Percentiles rank a stretch among this genome's conserved stretches.
Conservation (phyloP, 768 basidiomycete genomes). For the Pleurotus tuber-regium region DNA sequence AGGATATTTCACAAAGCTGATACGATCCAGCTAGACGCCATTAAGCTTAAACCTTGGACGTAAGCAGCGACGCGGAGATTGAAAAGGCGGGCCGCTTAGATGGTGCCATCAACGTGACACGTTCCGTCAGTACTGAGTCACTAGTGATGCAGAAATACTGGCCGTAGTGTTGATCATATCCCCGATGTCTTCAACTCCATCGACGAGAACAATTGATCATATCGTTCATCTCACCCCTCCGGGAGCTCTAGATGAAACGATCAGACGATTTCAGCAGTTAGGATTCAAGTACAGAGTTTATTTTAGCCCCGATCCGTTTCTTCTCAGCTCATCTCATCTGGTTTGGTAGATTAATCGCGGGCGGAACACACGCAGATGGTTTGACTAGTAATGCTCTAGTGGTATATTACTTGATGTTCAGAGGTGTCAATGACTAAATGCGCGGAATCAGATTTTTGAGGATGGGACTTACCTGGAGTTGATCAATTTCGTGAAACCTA, state of each 20-base stretch:
- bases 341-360: constrained; percentile 53
- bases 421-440: background rate
- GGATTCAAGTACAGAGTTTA: constrained; percentile 58
- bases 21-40: too few relatives aligned
- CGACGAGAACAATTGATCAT: constrained; percentile 50
- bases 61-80: too few relatives aligned
- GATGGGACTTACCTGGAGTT: constrained; percentile 70
- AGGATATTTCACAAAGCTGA: too few relatives aligned
- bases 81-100: too few relatives aligned
- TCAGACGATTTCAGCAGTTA: constrained; percentile 51
- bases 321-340: background rate
- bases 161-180: too few relatives aligned
- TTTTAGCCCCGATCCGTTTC: background rate
- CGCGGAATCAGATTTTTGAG: constrained; percentile 38
- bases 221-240: constrained; percentile 72
- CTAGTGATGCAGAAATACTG: too few relatives aligned
- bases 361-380: constrained; percentile 65
- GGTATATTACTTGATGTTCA: constrained; percentile 30
- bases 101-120: too few relatives aligned
- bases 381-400: constrained; percentile 65
- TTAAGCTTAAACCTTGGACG: too few relatives aligned
- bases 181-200: constrained; percentile 5
- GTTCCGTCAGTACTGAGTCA: too few relatives aligned
- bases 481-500: constrained; percentile 59
- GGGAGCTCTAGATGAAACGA: constrained; percentile 46